Evolutionary conservation across 1,284 basidiomycete genomes (phyloP).

Genomic region (Stygiomarasmius scandens): DNA sequence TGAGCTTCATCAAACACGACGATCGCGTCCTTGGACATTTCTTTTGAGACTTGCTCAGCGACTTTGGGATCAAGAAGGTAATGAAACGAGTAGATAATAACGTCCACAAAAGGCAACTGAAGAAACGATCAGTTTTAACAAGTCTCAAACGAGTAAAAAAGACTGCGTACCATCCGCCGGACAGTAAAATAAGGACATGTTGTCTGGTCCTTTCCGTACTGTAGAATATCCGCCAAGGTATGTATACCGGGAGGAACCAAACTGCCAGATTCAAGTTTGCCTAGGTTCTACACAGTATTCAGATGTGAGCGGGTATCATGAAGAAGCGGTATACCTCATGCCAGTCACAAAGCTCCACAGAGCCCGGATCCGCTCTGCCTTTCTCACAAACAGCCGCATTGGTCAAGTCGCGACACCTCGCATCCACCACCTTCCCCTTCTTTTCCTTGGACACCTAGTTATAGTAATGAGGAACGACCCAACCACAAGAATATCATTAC

Average conservation of each 20-base stretch:
- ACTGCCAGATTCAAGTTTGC: constrained; percentile 81
- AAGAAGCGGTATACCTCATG: constrained; percentile 73
- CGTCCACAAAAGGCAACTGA: constrained; percentile 93
- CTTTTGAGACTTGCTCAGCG: constrained; percentile 97
- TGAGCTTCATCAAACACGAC: constrained; percentile 99
- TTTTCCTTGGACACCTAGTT: constrained; percentile 94
- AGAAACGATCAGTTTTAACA: constrained; percentile 9
- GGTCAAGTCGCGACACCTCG: constrained; percentile 94
- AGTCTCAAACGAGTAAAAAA: constrained; percentile 1
- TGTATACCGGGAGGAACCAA: constrained; percentile 89
- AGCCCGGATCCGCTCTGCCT: constrained; percentile 86
- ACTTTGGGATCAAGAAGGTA: constrained; percentile 99
- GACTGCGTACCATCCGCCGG: constrained; percentile 79
- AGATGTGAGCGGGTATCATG: background rate
- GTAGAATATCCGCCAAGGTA: constrained; percentile 93
- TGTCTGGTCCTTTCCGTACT: constrained; percentile 84
- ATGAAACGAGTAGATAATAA: constrained; percentile 99
- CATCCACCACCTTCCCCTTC: constrained; percentile 97
- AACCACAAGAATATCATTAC: too few relatives aligned
- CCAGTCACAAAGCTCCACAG: constrained; percentile 91
- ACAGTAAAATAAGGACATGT: constrained; percentile 98
- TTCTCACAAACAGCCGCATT: constrained; percentile 86
- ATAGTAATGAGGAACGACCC: constrained; percentile 1
- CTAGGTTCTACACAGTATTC: constrained; percentile 36
- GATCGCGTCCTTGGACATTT: constrained; percentile 96